These are phyloP conservation scores for Lachnellula cervina DNA, from an alignment of 2,329 filamentous ascomycete genomes.

Conservation along the genomic window DNA sequence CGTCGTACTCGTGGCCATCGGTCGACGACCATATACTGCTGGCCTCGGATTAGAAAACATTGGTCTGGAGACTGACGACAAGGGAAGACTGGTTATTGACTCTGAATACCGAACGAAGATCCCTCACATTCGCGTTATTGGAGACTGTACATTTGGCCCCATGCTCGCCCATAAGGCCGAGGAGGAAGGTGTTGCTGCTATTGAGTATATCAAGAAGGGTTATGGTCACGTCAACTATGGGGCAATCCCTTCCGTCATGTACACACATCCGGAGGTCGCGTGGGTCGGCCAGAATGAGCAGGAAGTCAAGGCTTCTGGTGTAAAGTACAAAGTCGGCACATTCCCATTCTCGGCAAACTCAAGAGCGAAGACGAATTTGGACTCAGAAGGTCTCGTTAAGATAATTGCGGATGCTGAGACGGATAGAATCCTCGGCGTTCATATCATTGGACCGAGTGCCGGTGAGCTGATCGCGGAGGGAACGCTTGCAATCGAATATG, in stretches of 20 bases:
- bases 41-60: constrained; percentile 93
- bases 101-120: constrained; percentile 98
- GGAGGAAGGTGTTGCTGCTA: constrained; percentile 89
- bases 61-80: constrained; percentile 85
- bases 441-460: constrained; percentile 93
- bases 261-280: constrained; percentile 96
- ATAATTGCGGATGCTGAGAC: constrained; percentile 96
- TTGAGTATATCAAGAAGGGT: constrained; percentile 97
- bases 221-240: constrained; percentile 99
- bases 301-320: constrained; percentile 82
- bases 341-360: constrained; percentile 99
- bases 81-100: constrained; percentile 93
- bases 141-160: constrained; percentile 93
- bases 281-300: constrained; percentile 99
- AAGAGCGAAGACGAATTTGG: constrained; percentile 96
- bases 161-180: constrained; percentile 99
- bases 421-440: constrained; percentile 88
- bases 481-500: constrained; percentile 92
- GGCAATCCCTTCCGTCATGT: constrained; percentile 98
- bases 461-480: constrained; percentile 99
- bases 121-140: constrained; percentile 93
- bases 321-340: constrained; percentile 87
- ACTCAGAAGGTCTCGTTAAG: constrained; percentile 94
- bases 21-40: constrained; percentile 87
- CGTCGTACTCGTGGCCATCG: constrained; percentile 94